A percentile compares a stretch with the other conserved stretches of the same genome.
Evolutionary conservation across 2,329 filamentous ascomycete species (phyloP).

Genomic region (Aspergillus transmontanensis): DNA sequence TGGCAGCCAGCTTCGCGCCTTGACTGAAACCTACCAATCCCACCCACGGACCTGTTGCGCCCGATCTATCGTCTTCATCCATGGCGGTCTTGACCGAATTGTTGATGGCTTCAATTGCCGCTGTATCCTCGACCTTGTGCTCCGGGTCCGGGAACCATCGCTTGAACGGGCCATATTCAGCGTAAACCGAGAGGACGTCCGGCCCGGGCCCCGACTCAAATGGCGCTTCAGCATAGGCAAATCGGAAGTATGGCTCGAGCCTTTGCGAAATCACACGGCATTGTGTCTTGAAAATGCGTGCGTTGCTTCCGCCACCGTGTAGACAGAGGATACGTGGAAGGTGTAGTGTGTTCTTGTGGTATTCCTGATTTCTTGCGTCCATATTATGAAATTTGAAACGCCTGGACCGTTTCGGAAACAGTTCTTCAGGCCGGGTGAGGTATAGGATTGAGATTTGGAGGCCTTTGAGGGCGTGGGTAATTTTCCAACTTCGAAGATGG

Average conservation of each 20-base stretch:
- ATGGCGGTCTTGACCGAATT: slow-evolving; percentile 37
- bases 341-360: slow-evolving; percentile 3
- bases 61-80: slow-evolving; percentile 52
- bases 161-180: slow-evolving; percentile 66
- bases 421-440: too few relatives aligned
- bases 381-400: too few relatives aligned
- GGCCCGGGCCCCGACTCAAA: slow-evolving; percentile 64
- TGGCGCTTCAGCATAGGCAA: slow-evolving; percentile 73
- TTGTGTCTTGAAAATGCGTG: slow-evolving; percentile 68
- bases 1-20: slow-evolving; percentile 64
- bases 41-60: slow-evolving; percentile 61
- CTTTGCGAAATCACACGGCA: slow-evolving; percentile 58
- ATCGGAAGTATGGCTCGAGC: slow-evolving; percentile 63
- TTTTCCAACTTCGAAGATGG: too few relatives aligned
- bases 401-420: too few relatives aligned
- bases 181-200: slow-evolving; percentile 67
- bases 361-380: too few relatives aligned
- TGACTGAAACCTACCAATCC: slow-evolving; percentile 68
- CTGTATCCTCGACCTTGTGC: slow-evolving; percentile 46
- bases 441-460: too few relatives aligned
- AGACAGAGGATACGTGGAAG: slow-evolving; percentile 73
- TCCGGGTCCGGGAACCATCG: slow-evolving; percentile 62
- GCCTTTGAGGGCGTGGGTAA: too few relatives aligned
- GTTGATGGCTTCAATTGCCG: slow-evolving; percentile 46
- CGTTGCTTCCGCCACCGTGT: slow-evolving; percentile 77